These are phyloP conservation scores for Viridothelium virens DNA, from an alignment of 495 filamentous ascomycete genomes.

Conservation along the genomic window DNA sequence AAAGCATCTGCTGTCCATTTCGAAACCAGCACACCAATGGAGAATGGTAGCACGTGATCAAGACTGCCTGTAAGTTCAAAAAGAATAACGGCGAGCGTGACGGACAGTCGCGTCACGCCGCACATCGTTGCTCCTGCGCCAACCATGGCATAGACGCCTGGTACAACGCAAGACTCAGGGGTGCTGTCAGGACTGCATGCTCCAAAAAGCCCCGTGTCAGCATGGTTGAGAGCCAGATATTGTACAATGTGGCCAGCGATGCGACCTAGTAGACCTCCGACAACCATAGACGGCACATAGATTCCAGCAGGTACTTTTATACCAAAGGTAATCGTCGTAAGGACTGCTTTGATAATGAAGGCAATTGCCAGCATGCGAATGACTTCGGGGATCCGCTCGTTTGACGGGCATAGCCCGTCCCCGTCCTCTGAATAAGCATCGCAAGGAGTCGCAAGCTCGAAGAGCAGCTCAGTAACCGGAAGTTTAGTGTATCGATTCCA, in stretches of 20 bases:
- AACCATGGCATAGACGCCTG: slow-evolving; percentile 90
- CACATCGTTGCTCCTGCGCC: slow-evolving; percentile 97
- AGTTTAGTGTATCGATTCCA: slow-evolving; percentile 90
- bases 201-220: slow-evolving; percentile 62
- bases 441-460: slow-evolving; percentile 85
- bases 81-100: slow-evolving; percentile 88
- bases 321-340: slow-evolving; percentile 85
- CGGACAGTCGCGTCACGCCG: slow-evolving; percentile 86
- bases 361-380: slow-evolving; percentile 63
- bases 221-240: slow-evolving; percentile 67
- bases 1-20: slow-evolving; percentile 98
- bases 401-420: slow-evolving; percentile 68
- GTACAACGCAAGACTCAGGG: slow-evolving; percentile 82
- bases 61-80: slow-evolving; percentile 94
- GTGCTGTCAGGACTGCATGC: slow-evolving; percentile 59
- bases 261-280: slow-evolving; percentile 86
- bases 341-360: slow-evolving; percentile 79
- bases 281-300: slow-evolving; percentile 97
- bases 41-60: slow-evolving; percentile 93
- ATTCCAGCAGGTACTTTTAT: slow-evolving; percentile 95
- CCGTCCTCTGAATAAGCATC: slow-evolving; percentile 50
- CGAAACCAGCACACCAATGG: slow-evolving; percentile 78
- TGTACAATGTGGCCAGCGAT: slow-evolving; percentile 82
- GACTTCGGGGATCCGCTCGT: slow-evolving; percentile 65
- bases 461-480: slow-evolving; percentile 81